These are phyloP conservation scores for Saturnispora diversa DNA, from an alignment of 805 yeast species.

Conservation along the genomic window DNA sequence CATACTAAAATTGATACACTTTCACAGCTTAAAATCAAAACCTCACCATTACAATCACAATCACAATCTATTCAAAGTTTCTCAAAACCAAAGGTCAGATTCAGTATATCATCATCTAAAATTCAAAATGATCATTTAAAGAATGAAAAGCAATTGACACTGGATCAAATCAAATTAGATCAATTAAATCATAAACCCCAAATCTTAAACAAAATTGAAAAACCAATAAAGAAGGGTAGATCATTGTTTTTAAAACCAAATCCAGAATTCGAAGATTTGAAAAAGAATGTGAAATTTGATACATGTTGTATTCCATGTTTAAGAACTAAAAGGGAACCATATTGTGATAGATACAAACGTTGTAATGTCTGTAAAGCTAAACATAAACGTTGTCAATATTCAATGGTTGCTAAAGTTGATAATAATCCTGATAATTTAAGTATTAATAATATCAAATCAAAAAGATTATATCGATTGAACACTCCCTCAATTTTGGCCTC, in stretches of 20 bases:
- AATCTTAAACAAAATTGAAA: background rate
- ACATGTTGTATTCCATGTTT: slow-evolving; percentile 13
- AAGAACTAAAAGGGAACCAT: slow-evolving; percentile 3
- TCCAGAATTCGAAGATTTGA: slow-evolving; percentile 2
- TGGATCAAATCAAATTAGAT: background rate
- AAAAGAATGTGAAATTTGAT: slow-evolving; percentile 24
- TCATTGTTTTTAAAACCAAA: background rate
- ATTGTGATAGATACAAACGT: slow-evolving; percentile 13
- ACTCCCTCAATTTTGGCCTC: too few relatives aligned
- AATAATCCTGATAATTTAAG: background rate
- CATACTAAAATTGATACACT: too few relatives aligned
- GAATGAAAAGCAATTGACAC: background rate
- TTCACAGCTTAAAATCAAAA: too few relatives aligned
- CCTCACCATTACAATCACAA: too few relatives aligned
- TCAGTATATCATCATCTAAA: background rate
- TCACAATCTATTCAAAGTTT: background rate
- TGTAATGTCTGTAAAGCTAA: slow-evolving; percentile 15
- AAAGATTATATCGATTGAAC: background rate
- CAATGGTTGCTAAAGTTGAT: slow-evolving; percentile 9
- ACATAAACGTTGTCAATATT: slow-evolving; percentile 11
- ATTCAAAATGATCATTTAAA: background rate
- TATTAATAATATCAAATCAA: background rate
- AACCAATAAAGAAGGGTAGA: background rate
- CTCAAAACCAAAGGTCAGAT: background rate
- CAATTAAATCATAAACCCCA: background rate